Evolutionary conservation across 768 basidiomycete species (phyloP).

Genomic region (Macrocybe gigantea): DNA sequence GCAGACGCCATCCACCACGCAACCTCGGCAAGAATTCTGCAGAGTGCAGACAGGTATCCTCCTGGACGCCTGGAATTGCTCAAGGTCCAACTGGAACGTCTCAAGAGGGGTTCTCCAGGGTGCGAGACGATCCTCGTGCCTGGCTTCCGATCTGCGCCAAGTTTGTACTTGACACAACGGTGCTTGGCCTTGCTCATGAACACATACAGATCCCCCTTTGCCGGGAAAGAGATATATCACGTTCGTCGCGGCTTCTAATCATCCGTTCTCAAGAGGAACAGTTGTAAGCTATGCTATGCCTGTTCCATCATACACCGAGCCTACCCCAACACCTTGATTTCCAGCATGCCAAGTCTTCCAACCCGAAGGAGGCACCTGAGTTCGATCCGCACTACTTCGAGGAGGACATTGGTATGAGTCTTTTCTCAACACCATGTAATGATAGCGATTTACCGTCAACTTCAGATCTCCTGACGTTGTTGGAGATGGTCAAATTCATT

Average conservation of each 20-base stretch:
- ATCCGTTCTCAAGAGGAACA: conserved; percentile 42
- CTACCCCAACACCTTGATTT: background rate
- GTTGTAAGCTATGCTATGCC: conserved; percentile 30
- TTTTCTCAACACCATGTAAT: background rate
- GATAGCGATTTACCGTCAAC: background rate
- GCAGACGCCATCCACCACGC: conserved; percentile 9
- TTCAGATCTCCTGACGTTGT: conserved; percentile 10
- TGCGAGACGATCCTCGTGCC: conserved; percentile 27
- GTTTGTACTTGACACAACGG: background rate
- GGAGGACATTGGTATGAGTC: conserved; percentile 28
- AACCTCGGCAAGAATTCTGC: conserved; percentile 1
- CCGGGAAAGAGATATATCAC: conserved; percentile 38
- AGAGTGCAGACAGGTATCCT: conserved; percentile 6
- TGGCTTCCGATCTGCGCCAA: conserved; percentile 13
- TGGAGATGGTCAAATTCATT: conserved; percentile 13
- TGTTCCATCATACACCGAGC: background rate
- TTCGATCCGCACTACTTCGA: conserved; percentile 40
- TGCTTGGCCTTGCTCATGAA: background rate
- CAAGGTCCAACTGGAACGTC: conserved; percentile 15
- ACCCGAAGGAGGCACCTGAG: conserved; percentile 27
- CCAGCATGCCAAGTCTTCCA: conserved; percentile 23
- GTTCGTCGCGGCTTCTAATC: conserved; percentile 29
- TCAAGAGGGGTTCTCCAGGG: conserved; percentile 18
- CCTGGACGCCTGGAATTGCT: conserved; percentile 9
- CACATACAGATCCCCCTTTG: conserved; percentile 22